Base-by-base conservation (phyloP, 2,329 filamentous ascomycete species). In the Claviceps capensis region DNA sequence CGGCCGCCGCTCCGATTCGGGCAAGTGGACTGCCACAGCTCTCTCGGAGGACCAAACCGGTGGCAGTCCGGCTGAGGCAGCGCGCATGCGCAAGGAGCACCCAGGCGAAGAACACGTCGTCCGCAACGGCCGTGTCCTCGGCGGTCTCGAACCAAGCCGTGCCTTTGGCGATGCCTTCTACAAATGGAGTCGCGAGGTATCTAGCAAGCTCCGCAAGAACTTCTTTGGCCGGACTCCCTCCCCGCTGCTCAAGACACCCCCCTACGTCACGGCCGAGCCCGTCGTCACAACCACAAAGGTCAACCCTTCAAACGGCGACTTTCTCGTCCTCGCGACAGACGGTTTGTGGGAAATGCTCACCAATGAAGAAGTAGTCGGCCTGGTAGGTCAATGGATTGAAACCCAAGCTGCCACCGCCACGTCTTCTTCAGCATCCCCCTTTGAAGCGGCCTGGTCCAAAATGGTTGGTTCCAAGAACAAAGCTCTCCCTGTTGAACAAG, bases 341-440 rank as follows among this genome's bases (percentile, higher is more conserved):
- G 93, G 93, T 4, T 76, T 98, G 1, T 98, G 93, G 93, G 93
- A 98, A 70, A 97, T 97, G 93, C 76, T 98, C 55, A 96, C 88
- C 47, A 98, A 97, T 62, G 93, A 98, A 65, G 93, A 98, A 72
- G 93, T 96, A 1, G 86, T 98, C 49, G 93, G 93, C 0, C 79
- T 98, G 2, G 93, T 98, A 4, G 94, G 91, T 16, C 88, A 95
- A 67, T 98, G 93, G 93, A 81, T 98, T 47, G 93, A 98, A 66
- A 81, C 80, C 22, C 86, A 96, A 65, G 71, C 72, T 38, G 34
- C 63, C 53, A 69, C 65, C 48, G 65, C 46, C 0, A 38, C 46
- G 0, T 48, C 46, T 6, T 40, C 46, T 11, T 70, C 72, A 45
- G 72, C 67, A 53, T 83, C 84, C 2, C 88, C 87, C 75, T 72